Base-by-base conservation (phyloP, 192 early-diverging fungal species). In the Rhizophagus clarus region DNA sequence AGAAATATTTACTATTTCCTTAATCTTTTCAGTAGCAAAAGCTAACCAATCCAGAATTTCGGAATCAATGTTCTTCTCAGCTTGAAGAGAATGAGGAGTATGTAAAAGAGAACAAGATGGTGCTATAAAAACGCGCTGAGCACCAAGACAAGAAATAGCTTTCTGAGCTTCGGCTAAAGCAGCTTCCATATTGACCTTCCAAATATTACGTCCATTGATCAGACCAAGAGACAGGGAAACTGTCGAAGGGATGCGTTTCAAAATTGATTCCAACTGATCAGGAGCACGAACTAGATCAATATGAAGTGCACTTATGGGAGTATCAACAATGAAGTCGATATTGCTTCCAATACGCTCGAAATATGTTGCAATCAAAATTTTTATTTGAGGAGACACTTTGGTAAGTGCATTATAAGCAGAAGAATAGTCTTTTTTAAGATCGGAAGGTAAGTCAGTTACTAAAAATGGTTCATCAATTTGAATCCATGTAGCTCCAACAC, bases 131-230 rank as follows among this genome's bases (percentile, higher is more conserved):
- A 96, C 92, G 45, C 92, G 88, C 26, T 94, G 88, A 49, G 90
- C 79, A 32, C 94, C 93, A 63, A 95, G 85, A 56, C 88, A 89
- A 28, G 78, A 73, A 60, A 95, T 88, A 61, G 95, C 92, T 76
- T 90, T 87, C 69, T 89, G 71, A 76, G 91, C 94, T 20, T 90
- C 81, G 22, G 82, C 85, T 42, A 98, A 88, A 69, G 95, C 92
- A 77, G 88, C 85, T 76, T 84, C 88, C 62, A 97, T 83, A 88
- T 98, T 94, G 77, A 92, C 89, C 89, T 96, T 97, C 97, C 97
- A 99, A 86, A 99, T 93, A 91, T 99, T 98, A 80, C 97, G 93
- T 60, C 97, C 97, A 86, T 98, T 93, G 76, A 99, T 90, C 61
- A 99, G 88, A 84, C 97, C 97, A 73, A 96, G 87, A n/a, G 96